phyloP scores from a whole-genome alignment of 192 early-diverging fungal species.

The Gorgonomyces haynaldii region DNA sequence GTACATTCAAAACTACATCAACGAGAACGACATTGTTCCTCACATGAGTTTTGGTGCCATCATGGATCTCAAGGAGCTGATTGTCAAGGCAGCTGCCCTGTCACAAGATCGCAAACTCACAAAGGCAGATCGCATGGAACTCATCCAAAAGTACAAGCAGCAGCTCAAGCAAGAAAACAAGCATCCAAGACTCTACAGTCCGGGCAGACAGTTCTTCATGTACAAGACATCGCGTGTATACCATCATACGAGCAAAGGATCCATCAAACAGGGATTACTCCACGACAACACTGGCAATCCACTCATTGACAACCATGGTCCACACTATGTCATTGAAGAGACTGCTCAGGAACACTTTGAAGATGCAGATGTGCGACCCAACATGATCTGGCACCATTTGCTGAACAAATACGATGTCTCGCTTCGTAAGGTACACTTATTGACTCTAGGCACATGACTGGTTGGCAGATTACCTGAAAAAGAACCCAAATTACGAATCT shows the following conservation, averaged over 20 bases:
- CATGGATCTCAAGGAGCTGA: slow-evolving; percentile 17
- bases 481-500: too few species aligned
- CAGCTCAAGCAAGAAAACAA: slow-evolving; percentile 15
- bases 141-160: slow-evolving; percentile 10
- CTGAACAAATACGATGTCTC: slow-evolving; percentile 23
- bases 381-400: slow-evolving; percentile 25
- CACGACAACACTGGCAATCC: slow-evolving; percentile 15
- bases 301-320: slow-evolving; percentile 17
- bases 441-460: slow-evolving; percentile 8
- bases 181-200: slow-evolving; percentile 25
- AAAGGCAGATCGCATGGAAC: slow-evolving; percentile 14
- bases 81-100: slow-evolving; percentile 12
- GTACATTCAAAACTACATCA: slow-evolving; percentile 23
- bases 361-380: slow-evolving; percentile 18
- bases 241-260: slow-evolving; percentile 4
- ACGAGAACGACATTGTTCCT: slow-evolving; percentile 37
- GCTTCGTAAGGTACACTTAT: slow-evolving; percentile 13
- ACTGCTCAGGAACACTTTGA: slow-evolving; percentile 16
- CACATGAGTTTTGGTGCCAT: slow-evolving; percentile 18
- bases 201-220: slow-evolving; percentile 20
- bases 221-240: slow-evolving; percentile 26
- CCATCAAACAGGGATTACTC: slow-evolving; percentile 7
- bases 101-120: slow-evolving; percentile 5
- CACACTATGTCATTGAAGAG: slow-evolving; percentile 27
- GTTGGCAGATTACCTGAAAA: slow-evolving; percentile 9